These are phyloP conservation scores for Gossypium gossypioides DNA, from an alignment of 441 rosid species.

Conservation along the genomic window DNA sequence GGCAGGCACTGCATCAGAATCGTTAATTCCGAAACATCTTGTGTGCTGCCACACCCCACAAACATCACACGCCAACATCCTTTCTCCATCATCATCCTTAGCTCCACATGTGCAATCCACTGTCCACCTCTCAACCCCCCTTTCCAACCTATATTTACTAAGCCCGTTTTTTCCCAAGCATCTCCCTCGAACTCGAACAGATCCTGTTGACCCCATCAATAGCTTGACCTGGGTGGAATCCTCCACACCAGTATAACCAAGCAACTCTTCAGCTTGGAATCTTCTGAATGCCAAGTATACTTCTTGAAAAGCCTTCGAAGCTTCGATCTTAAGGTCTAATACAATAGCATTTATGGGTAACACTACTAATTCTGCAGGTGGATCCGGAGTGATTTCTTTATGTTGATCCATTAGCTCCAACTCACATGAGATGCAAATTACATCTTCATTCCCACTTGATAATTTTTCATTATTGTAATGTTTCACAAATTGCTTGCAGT, in stretches of 20 bases:
- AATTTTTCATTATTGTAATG: constrained; percentile 30
- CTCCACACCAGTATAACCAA: constrained; percentile 43
- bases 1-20: constrained; percentile 43
- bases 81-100: constrained; percentile 62
- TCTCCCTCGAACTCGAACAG: constrained; percentile 35
- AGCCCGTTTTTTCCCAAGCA: constrained; percentile 34
- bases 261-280: constrained; percentile 48
- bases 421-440: constrained; percentile 31
- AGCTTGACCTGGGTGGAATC: constrained; percentile 53
- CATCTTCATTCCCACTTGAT: constrained; percentile 10
- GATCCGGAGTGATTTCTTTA: constrained; percentile 23
- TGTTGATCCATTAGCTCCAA: constrained; percentile 32
- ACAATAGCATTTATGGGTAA: constrained; percentile 38
- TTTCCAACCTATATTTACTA: constrained; percentile 45
- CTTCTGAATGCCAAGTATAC: constrained; percentile 47
- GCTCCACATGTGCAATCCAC: constrained; percentile 65
- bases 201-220: constrained; percentile 26
- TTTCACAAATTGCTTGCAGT: constrained; percentile 64
- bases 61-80: constrained; percentile 62
- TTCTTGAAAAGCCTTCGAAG: constrained; percentile 43
- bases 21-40: constrained; percentile 48
- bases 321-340: constrained; percentile 48
- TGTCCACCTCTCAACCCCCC: constrained; percentile 60
- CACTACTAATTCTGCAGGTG: constrained; percentile 36
- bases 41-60: constrained; percentile 75